Conservation (phyloP, 768 basidiomycete species). For the Tylopilus subfusipes region DNA sequence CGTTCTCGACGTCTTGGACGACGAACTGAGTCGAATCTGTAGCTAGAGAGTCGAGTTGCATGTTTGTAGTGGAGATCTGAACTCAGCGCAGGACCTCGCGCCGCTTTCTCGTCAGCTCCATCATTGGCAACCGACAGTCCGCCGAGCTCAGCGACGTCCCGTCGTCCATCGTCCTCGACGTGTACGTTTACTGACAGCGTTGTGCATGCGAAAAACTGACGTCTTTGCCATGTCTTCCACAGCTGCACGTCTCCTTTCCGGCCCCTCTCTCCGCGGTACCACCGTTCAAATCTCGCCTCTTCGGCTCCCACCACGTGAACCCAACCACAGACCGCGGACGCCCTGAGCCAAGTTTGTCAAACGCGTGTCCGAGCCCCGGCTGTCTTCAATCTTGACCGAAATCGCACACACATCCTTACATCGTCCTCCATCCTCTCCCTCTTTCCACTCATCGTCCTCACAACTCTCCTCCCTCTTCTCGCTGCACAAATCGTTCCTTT, state of each 20-base stretch:
- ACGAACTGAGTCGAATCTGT: not conserved
- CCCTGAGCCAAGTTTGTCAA: constrained; percentile 34
- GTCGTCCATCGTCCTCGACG: constrained; percentile 16
- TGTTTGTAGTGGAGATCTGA: constrained; percentile 18
- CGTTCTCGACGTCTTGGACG: constrained; percentile 2
- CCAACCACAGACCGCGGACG: constrained; percentile 27
- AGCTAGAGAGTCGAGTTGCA: constrained; percentile 1
- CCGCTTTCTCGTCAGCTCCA: not conserved
- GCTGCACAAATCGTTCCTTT: constrained; percentile 17
- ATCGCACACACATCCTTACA: constrained; percentile 28
- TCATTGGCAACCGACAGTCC: constrained; percentile 29
- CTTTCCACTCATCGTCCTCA: constrained; percentile 14
- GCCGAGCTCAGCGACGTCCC: constrained; percentile 36
- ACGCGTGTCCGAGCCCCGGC: constrained; percentile 35
- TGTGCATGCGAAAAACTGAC: constrained; percentile 23
- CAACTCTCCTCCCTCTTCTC: constrained; percentile 31
- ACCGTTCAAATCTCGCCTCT: constrained; percentile 13
- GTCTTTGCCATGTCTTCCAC: constrained; percentile 23
- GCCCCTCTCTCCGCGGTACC: constrained; percentile 20
- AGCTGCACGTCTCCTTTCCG: constrained; percentile 5
- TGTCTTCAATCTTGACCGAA: constrained; percentile 33
- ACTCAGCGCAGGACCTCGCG: constrained; percentile 25
- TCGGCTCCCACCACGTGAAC: constrained; percentile 38
- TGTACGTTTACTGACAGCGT: constrained; percentile 24
- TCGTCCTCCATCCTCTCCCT: constrained; percentile 14